Evolutionary conservation across 2,329 filamentous ascomycete genomes (phyloP).

Genomic region (Fusarium sp.): DNA sequence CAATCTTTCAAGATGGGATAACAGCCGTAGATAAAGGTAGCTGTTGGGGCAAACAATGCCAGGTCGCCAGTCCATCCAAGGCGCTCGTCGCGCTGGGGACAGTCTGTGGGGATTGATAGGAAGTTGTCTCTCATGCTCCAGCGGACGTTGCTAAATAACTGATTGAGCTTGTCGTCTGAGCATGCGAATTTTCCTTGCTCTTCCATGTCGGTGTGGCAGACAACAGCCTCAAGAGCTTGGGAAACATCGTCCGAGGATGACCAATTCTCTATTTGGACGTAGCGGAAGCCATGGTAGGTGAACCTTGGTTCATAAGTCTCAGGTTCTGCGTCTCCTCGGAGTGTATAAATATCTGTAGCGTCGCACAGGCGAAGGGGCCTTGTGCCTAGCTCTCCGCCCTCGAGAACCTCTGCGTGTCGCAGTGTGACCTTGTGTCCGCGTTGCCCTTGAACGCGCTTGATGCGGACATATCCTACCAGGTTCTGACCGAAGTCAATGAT

Average conservation of each 20-base stretch:
- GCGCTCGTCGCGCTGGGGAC: conserved; percentile 66
- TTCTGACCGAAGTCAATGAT: conserved; percentile 69
- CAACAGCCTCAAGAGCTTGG: conserved; percentile 47
- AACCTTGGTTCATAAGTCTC: conserved; percentile 57
- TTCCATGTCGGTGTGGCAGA: conserved; percentile 65
- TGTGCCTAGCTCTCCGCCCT: conserved; percentile 57
- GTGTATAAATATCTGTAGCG: conserved; percentile 61
- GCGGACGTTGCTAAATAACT: conserved; percentile 64
- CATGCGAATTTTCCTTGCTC: conserved; percentile 63
- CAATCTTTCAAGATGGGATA: conserved; percentile 51
- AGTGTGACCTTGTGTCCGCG: conserved; percentile 56
- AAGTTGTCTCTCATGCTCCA: conserved; percentile 72
- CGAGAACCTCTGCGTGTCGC: conserved; percentile 66
- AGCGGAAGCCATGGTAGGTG: conserved; percentile 68
- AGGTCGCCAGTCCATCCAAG: conserved; percentile 66
- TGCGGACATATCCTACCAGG: conserved; percentile 62
- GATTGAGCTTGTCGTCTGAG: conserved; percentile 64
- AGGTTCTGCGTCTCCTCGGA: conserved; percentile 20
- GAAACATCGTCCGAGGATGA: conserved; percentile 39
- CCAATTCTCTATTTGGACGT: conserved; percentile 62
- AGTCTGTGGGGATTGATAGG: conserved; percentile 67
- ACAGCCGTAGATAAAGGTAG: conserved; percentile 64
- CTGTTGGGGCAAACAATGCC: conserved; percentile 62
- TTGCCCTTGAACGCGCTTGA: conserved; percentile 53
- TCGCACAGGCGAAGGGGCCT: conserved; percentile 59